These are phyloP conservation scores for Fraxinus floribunda DNA, from an alignment of 305 asterid species.

Conservation along the genomic window DNA sequence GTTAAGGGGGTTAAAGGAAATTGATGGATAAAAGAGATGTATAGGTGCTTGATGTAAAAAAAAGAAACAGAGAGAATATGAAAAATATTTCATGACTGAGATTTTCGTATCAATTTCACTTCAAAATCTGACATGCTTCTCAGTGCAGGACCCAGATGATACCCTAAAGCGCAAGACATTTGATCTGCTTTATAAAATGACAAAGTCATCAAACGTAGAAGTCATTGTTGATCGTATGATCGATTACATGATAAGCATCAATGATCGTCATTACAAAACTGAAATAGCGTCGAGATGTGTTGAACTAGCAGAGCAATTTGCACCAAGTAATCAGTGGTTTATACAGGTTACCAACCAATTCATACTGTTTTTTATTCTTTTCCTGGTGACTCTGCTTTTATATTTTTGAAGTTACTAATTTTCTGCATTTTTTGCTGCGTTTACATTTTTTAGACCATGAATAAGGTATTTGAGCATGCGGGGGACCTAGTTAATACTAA, in stretches of 20 bases:
- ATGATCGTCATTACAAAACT: constrained; percentile 83
- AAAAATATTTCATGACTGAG: constrained; percentile 14
- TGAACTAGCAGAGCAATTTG: constrained; percentile 96
- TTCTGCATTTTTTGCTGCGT: constrained; percentile 19
- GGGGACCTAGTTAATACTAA: constrained; percentile 87
- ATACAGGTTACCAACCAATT: constrained; percentile 61
- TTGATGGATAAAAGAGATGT: neutral
- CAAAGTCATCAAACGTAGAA: constrained; percentile 97
- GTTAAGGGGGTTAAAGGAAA: neutral
- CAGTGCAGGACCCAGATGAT: constrained; percentile 91
- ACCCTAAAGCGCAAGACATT: constrained; percentile 97
- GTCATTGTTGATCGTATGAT: constrained; percentile 95
- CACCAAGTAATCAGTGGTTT: constrained; percentile 99
- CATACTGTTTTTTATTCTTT: constrained; percentile 4
- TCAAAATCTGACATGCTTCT: constrained; percentile 20
- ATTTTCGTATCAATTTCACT: constrained; percentile 23
- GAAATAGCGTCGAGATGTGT: constrained; percentile 98
- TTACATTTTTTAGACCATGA: constrained; percentile 74
- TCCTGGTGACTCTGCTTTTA: constrained; percentile 13
- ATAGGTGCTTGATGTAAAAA: neutral
- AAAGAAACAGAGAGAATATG: neutral
- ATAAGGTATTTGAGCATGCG: constrained; percentile 95
- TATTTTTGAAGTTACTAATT: constrained; percentile 18
- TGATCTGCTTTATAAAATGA: constrained; percentile 92
- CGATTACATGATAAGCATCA: constrained; percentile 88